These are phyloP conservation scores for Globisporangium mamillatum DNA, from an alignment of 352 stramenopile genomes.

Conservation along the genomic window DNA sequence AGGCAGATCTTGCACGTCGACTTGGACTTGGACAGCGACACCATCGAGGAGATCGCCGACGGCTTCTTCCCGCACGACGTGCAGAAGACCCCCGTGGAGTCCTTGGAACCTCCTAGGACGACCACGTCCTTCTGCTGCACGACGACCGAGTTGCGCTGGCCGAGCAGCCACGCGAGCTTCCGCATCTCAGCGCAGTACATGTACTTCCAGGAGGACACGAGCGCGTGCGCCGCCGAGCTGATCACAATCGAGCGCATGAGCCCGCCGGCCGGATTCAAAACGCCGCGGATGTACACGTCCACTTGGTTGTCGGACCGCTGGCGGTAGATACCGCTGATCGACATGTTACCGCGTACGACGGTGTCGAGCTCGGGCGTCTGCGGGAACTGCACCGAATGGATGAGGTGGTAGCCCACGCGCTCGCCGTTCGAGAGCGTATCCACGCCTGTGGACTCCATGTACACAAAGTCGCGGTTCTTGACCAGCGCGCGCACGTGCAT, in stretches of 20 bases:
- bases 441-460: conserved; percentile 50
- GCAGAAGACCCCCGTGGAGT: conserved; percentile 12
- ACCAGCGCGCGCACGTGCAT: conserved; percentile 40
- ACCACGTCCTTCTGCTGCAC: conserved; percentile 17
- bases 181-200: conserved; percentile 64
- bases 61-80: conserved; percentile 30
- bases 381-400: conserved; percentile 61
- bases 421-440: conserved; percentile 44
- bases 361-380: conserved; percentile 33
- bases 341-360: conserved; percentile 48
- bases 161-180: conserved; percentile 43
- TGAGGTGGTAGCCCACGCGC: conserved; percentile 53
- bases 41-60: conserved; percentile 15
- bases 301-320: conserved; percentile 26
- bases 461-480: conserved; percentile 61
- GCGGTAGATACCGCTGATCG: conserved; percentile 51
- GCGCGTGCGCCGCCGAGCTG: conserved; percentile 31
- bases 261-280: conserved; percentile 33
- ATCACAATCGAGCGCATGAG: conserved; percentile 40
- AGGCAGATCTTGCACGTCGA: conserved; percentile 38
- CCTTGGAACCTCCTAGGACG: background rate
- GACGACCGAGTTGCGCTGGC: conserved; percentile 14
- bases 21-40: conserved; percentile 20
- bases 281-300: conserved; percentile 26
- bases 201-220: conserved; percentile 30